Evolutionary conservation across 208 protist species (phyloP).

Genomic region (Wallacemonas collosoma): DNA sequence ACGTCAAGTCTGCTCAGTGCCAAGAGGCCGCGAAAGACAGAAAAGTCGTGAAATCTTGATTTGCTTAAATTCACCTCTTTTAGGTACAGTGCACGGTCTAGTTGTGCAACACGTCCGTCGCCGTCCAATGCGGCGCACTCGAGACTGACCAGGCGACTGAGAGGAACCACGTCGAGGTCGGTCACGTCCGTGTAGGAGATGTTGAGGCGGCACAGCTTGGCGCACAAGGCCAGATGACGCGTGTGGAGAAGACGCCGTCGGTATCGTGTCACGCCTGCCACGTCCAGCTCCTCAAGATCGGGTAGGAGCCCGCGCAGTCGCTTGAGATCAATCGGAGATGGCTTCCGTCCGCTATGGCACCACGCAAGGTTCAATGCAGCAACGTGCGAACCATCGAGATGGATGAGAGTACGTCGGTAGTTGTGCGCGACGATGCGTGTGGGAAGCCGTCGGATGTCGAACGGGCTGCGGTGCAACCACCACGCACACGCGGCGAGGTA

Average conservation of each 20-base stretch:
- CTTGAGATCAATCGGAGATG: neutral
- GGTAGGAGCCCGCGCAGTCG: neutral
- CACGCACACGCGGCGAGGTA: slow-evolving; percentile 1
- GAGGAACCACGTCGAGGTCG: neutral
- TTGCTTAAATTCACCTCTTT: neutral
- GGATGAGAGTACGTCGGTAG: neutral
- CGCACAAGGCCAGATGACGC: neutral
- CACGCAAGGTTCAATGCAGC: neutral
- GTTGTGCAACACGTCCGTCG: neutral
- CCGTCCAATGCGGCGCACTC: neutral
- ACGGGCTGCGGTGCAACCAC: slow-evolving; percentile 9
- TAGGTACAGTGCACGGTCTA: neutral
- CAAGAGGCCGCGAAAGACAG: neutral
- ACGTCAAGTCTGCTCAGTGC: neutral
- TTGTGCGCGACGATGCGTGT: neutral
- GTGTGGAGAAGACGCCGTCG: neutral
- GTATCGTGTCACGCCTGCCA: neutral
- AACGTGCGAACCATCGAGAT: neutral
- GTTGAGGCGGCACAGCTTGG: neutral
- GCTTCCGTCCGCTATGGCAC: neutral
- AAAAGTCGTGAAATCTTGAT: neutral
- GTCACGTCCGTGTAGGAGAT: neutral
- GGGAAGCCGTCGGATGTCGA: neutral
- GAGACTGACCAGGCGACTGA: neutral
- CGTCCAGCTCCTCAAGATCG: neutral